Base-by-base conservation (phyloP, 2,329 filamentous ascomycete genomes). In the Venturia aucupariae region DNA sequence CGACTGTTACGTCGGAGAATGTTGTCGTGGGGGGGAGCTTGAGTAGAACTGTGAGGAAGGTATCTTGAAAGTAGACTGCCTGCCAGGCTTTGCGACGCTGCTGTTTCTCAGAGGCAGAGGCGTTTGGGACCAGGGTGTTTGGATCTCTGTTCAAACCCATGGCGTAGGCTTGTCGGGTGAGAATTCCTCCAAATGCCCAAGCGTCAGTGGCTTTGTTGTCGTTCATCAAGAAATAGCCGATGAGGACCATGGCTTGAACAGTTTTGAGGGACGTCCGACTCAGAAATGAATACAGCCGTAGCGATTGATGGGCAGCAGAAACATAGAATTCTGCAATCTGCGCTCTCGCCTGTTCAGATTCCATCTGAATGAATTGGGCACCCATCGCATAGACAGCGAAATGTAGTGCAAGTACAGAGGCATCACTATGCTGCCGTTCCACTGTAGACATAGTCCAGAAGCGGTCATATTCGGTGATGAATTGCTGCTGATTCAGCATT, bases 171-270 rank as follows among this genome's bases (percentile, higher is more conserved):
- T 93, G 90, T 32, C 89, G 82, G 68, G 90, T 86, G 27, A 91
- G 75, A 32, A 93, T 87, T 6, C 90, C 90, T 0, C 87, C 88
- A 78, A 92, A 93, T 0, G 89, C 87, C 86, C 89, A 93, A 1
- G 89, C 90, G 72, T 93, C 90, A 0, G 87, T 90, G 4, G 89
- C 89, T 70, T 92, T 89, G 70, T 92, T 92, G 73, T 93, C 89
- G 70, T 93, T 93, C 78, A 92, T 92, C 42, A 93, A 79, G 69
- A 93, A 93, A 71, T 92, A 92, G 0, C 86, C 86, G 66, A 92
- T 86, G n/a, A 93, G 76, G 0, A 92, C 86, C 89, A 92, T 92
- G 55, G 90, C 85, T 73, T 91, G 88, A 39, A 92, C 85, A 1
- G 88, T 89, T 30, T 85, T 80, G 61, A 91, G 80, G 0, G 87